Base-by-base conservation (phyloP, 108 stramenopile species). In the Poteriospumella lacustris region DNA sequence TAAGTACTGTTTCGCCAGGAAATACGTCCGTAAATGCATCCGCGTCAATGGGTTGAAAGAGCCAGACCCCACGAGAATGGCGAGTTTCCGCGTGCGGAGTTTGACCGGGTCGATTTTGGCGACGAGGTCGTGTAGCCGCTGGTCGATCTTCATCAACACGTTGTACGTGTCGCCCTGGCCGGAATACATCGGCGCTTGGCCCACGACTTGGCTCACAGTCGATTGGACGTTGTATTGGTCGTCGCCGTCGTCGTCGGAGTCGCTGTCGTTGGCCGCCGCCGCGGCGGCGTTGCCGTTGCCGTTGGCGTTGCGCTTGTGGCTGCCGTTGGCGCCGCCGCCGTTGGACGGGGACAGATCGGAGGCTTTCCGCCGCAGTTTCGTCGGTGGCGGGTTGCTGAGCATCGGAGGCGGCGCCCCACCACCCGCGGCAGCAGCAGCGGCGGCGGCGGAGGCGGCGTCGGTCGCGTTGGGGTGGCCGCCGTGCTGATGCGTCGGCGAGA, bases 31-130 rank as follows among this genome's bases (percentile, higher is more conserved):
- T 38, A 86, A 43, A 64, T 86, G 86, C 58, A 86, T 31, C 52
- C 82, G 68, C 44, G 84, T 84, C 0, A 85, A 33, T 0, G 86
- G 86, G 39, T 86, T 86, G 56, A 80, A 86, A 31, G 76, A 58
- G 0, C 86, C 86, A 43, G 58, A 43, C 1, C 84, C 86, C 34
- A 86, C 86, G 19, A 86, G 38, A 0, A 86, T 42, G 26, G 41
- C 70, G 31, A 73, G 36, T 9, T 33, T 9, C 12, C 9, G 9
- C 9, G 39, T 33, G 9, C 36, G 38, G 3, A 5, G 5, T 38
- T 56, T 44, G 31, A 33, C 70, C 12, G 36, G 19, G 33, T 24
- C 42, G 5, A 29, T 12, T 38, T 73, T 44, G 26, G 36, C 28
- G 28, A 73, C 47, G 19, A 36, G 39, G 33, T 73, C 70, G 31